Evolutionary conservation across 192 early-diverging fungal genomes (phyloP), one percentile per base, ranked within the genome.

Genomic region (Spizellomyces punctatus): DNA sequence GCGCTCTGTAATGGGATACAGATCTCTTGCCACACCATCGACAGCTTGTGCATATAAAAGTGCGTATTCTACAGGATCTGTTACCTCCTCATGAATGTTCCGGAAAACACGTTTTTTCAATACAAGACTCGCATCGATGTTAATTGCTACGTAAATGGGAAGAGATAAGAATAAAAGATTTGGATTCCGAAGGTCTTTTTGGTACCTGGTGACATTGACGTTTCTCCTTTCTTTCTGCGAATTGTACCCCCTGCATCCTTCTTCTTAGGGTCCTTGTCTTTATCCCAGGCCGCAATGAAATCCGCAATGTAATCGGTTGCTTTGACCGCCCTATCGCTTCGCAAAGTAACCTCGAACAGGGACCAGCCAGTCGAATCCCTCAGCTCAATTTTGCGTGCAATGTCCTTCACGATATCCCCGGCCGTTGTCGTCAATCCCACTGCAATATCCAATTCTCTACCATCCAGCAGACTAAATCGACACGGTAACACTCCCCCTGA

Each of bases 231-330:
- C 44, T 69, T 69, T 63, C 64, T 72, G 43, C 49, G 41, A 21
- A 55, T 54, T 14, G 62, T 64, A 19, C 17, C 63, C 10, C 16
- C 66, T 16, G 66, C 8, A n/a, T 77, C 60, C 56, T 76, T 74
- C 52, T 44, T 45, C 75, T 80, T 83, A 49, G 58, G 58, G 8
- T 42, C 49, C 1, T 14, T 50, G 45, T 77, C 76, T 46, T 72
- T 79, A 56, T 86, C 85, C 76, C 76, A 71, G 6, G 52, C 61
- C 5, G 75, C 57, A 16, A 86, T 46, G 63, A 85, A 64, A 69
- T 86, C 85, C 12, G 75, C 62, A 21, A 86, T 65, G 58, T 86
- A 86, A n/a, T 86, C 85, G 6, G 72, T 78, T n/a, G 81, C 77
- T 64, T 82, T 82, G 16, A 86, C 62, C 10, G 78, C 77, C 17